Base-by-base conservation (phyloP, 345 rosid genomes). In the Brassica nigra region DNA sequence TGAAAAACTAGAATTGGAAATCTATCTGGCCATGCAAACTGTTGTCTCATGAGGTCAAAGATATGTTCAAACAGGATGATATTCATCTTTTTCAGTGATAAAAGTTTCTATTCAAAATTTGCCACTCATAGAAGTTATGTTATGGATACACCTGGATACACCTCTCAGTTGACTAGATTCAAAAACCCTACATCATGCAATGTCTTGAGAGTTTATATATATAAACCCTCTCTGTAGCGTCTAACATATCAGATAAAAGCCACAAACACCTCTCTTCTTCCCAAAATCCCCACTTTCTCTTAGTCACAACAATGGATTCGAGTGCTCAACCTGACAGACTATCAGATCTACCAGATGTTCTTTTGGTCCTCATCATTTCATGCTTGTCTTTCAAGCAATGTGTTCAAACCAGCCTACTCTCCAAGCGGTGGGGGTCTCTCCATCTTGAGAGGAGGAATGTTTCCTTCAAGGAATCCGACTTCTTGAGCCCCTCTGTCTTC, bases 401-500 rank as follows among this genome's bases (percentile, higher is more conserved):
- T 58, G 30, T 20, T 23, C 11, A 8, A 28, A 20, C 62, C 27
- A 58, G 30, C 5, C 1, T 9, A 0, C 62, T 58, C 6, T 20
- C 62, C 28, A 8, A 8, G 62, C 30, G 62, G n/a, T n/a, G 62
- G 62, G 8, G 30, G 23, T 9, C 4, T 58, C 30, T 58, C 30
- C 23, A 58, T 58, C 62, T 27, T 6, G 14, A 58, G 62, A 58
- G 30, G 20, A 58, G 14, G 62, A 20, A 58, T 3, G 30, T 58
- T 58, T 27, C 62, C 9, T 58, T 58, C 2, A 58, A 16, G 0
- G 86, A 86, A 69, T n/a, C 27, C 12, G 80, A 81, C 54, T 81
- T n/a, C 2, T 79, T 85, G 5, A 29, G 36, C 1, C 31, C n/a
- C 8, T 15, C 36, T 0, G 74, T 75, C 0, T 1, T 80, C 20